Evolutionary conservation across 2,329 filamentous ascomycete genomes (phyloP).

Genomic region (Xenoacremonium recifei): DNA sequence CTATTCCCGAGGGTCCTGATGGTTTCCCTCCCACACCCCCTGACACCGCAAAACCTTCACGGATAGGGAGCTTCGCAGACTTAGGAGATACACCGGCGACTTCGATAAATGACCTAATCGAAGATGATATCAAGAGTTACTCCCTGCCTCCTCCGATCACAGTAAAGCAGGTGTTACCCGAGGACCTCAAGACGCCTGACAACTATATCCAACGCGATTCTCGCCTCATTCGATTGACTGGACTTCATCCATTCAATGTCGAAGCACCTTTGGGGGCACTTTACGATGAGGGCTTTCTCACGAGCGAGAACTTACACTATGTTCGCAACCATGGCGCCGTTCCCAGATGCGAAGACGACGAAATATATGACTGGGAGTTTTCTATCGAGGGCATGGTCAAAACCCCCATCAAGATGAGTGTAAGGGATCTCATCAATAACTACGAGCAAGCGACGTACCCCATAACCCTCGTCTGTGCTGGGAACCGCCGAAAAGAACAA

Average conservation of each 20-base stretch:
- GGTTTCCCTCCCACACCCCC: conserved; percentile 39
- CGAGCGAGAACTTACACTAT: conserved; percentile 84
- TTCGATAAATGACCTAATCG: conserved; percentile 2
- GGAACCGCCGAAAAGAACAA: conserved; percentile 89
- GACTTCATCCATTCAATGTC: conserved; percentile 87
- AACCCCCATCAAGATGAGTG: conserved; percentile 67
- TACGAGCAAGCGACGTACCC: conserved; percentile 84
- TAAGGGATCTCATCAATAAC: conserved; percentile 69
- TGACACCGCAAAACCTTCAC: conserved; percentile 36
- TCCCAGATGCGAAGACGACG: conserved; percentile 69
- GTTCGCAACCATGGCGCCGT: conserved; percentile 88
- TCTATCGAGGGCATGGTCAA: conserved; percentile 82
- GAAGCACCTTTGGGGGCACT: conserved; percentile 79
- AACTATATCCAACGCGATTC: conserved; percentile 76
- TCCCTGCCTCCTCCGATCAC: conserved; percentile 67
- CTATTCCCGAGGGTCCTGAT: conserved; percentile 10
- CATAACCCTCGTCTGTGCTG: conserved; percentile 86
- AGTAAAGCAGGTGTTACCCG: conserved; percentile 62
- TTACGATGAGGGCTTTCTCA: conserved; percentile 80
- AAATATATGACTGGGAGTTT: conserved; percentile 78
- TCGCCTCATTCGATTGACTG: conserved; percentile 81
- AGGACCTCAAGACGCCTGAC: conserved; percentile 83
- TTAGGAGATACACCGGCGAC: conserved; percentile 17
- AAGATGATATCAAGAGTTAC: conserved; percentile 36
- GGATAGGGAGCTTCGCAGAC: conserved; percentile 32